phyloP scores from a whole-genome alignment of 495 filamentous ascomycete genomes.

The Aspergillus bridgeri region DNA sequence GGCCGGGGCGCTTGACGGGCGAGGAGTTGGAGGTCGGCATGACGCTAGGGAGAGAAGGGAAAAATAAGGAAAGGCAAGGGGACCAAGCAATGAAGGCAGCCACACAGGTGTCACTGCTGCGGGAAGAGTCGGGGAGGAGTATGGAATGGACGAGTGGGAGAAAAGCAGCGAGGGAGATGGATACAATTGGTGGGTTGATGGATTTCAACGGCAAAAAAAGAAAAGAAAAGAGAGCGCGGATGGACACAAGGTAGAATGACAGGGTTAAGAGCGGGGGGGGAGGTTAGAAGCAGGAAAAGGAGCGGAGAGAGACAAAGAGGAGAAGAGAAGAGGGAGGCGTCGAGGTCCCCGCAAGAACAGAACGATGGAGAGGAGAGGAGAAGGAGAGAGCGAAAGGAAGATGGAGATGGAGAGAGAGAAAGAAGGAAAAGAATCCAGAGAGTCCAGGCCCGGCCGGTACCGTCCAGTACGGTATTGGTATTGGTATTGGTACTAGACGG shows the following conservation, averaged over 20 bases:
- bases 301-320: background rate
- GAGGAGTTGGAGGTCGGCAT: conserved; percentile 43
- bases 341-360: background rate
- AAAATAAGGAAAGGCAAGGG: background rate
- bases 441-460: background rate
- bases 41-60: conserved; percentile 13
- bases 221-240: background rate
- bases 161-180: too few species aligned
- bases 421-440: too few species aligned
- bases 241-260: background rate
- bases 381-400: background rate
- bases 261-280: background rate
- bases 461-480: background rate
- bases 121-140: background rate
- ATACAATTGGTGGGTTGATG: background rate
- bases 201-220: background rate
- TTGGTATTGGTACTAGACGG: background rate
- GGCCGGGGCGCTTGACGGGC: conserved; percentile 46
- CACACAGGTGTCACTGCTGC: background rate
- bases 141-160: background rate
- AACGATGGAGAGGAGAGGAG: background rate
- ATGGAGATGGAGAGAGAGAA: background rate
- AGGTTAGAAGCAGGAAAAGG: background rate
- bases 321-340: background rate
- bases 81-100: background rate